phyloP scores from a whole-genome alignment of 139 green algal species.

The Coelastrella sp. region DNA sequence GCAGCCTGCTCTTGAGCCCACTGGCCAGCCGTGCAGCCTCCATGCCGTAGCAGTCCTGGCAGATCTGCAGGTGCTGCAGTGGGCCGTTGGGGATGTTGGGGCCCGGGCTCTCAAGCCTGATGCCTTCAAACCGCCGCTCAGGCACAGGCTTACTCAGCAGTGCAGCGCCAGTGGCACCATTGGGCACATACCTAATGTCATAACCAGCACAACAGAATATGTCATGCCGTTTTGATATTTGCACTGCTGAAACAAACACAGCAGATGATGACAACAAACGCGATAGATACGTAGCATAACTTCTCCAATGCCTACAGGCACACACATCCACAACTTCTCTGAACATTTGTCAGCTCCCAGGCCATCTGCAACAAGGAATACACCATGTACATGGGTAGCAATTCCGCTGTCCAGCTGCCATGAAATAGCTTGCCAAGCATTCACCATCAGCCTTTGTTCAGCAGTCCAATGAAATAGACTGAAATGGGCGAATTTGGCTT shows the following conservation, averaged over 20 bases:
- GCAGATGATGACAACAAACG: not conserved
- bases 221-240: not conserved
- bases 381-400: no score
- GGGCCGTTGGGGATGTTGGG: constrained; percentile 45
- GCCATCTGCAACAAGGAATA: no score
- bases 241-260: not conserved
- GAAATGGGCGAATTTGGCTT: not conserved
- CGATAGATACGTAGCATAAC: not conserved
- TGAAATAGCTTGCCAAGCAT: no score
- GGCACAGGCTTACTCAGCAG: constrained; percentile 33
- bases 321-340: not conserved
- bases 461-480: no score
- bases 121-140: constrained; percentile 88
- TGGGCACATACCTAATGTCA: constrained; percentile 31
- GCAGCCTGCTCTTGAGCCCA: constrained; percentile 52
- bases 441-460: no score
- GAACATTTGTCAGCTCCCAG: no score
- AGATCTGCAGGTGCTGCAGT: constrained; percentile 59
- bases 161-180: constrained; percentile 21
- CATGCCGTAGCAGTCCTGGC: constrained; percentile 54
- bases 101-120: constrained; percentile 79
- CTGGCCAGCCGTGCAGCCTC: constrained; percentile 50
- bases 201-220: not conserved
- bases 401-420: no score
- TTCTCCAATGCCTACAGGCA: not conserved